Evolutionary conservation across 441 rosid species (phyloP), one percentile per base, ranked within the genome.

Genomic region (Gossypium schwendimanii): DNA sequence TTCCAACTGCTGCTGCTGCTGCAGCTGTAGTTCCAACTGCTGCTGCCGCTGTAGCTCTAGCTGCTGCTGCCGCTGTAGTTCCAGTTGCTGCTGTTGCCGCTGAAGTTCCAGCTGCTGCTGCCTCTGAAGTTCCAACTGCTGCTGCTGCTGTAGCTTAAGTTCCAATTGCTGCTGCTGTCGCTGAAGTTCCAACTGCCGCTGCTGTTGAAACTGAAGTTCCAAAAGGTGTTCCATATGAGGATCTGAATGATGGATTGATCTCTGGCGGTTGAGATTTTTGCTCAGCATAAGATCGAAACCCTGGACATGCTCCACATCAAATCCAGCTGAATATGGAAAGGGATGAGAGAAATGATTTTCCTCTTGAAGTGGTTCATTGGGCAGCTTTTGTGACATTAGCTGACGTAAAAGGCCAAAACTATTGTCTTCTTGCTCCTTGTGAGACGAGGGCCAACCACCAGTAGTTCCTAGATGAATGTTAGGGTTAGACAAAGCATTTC

Each of bases 181-280:
- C 71, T 87, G 88, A 75, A 84, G 81, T 81, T 92, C 90, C 72
- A 89, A 91, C 63, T 85, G 86, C 57, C 78, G 88, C 66, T 84
- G 87, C 71, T 83, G 84, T 62, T 85, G 93, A 66, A 78, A 62
- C 79, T 87, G 84, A 79, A 85, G 87, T 61, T 84, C 78, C 85
- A 87, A 65, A 28, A 85, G 72, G 78, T 84, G 88, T 47, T 87
- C 95, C 77, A 84, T 17, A 63, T 83, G 87, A 44, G 81, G 76
- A 44, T 41, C 66, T 39, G 83, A 73, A 78, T 78, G 84, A 67
- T 77, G 73, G 61, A 84, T 79, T 75, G 80, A 76, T 59, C 76
- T 85, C 28, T 80, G 65, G 44, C 44, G 20, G 24, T 33, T 52
- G 10, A 21, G 50, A 73, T 63, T 73, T 14, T 73, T 63, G 10